Evolutionary conservation across 345 rosid genomes (phyloP).

Genomic region (Rhodamnia rubescens): DNA sequence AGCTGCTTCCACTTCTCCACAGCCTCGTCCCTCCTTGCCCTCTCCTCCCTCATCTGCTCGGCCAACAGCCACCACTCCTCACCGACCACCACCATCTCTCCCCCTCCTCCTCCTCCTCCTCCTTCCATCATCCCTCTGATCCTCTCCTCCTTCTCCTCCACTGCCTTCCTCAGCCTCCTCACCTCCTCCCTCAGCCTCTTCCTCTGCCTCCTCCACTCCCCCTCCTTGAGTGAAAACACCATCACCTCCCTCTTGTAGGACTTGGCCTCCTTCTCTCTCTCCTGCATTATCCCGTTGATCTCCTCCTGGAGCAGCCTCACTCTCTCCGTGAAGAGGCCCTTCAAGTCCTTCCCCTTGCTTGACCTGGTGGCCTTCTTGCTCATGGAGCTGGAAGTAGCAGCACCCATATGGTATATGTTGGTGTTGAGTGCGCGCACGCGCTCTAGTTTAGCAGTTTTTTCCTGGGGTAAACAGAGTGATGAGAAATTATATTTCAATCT

Average conservation of each 20-base stretch:
- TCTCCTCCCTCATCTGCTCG: slow-evolving; percentile 62
- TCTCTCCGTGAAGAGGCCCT: slow-evolving; percentile 18
- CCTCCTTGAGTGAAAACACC: slow-evolving; percentile 38
- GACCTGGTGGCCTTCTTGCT: not conserved
- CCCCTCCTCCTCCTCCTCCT: too few species aligned
- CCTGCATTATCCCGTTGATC: slow-evolving; percentile 22
- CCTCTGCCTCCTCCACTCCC: slow-evolving; percentile 64
- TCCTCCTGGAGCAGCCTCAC: slow-evolving; percentile 38
- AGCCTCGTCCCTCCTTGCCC: slow-evolving; percentile 55
- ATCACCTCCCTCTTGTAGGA: slow-evolving; percentile 32
- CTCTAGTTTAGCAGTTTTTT: not conserved
- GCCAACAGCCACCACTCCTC: slow-evolving; percentile 8
- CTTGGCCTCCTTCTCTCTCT: slow-evolving; percentile 30
- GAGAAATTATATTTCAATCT: not conserved
- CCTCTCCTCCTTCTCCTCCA: not conserved
- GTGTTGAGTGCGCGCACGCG: not conserved
- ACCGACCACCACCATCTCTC: slow-evolving; percentile 24
- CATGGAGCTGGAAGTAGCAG: not conserved
- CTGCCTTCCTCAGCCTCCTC: slow-evolving; percentile 29
- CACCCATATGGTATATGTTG: not conserved
- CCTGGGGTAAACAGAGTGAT: not conserved
- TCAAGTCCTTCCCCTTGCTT: slow-evolving; percentile 27
- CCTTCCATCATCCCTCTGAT: not conserved
- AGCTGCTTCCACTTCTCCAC: slow-evolving; percentile 80
- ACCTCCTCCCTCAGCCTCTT: slow-evolving; percentile 53